phyloP scores from a whole-genome alignment of 371 early-diverging fungal genomes.

The Mucor piriformis region DNA sequence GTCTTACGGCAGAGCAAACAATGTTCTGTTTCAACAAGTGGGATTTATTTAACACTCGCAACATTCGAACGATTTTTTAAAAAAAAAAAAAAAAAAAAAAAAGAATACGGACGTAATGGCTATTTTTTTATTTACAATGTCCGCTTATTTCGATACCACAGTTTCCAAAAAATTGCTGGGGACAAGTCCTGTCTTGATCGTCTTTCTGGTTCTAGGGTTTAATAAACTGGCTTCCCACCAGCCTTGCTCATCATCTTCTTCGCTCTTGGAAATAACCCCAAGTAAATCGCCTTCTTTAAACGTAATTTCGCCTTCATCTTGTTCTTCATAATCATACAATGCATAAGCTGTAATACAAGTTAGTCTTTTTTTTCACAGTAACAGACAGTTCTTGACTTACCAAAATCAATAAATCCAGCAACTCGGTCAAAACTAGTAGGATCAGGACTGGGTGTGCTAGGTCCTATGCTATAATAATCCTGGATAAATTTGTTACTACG shows the following conservation, averaged over 20 bases:
- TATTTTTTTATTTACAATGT: too few species aligned
- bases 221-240: constrained; percentile 63
- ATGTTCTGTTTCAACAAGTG: not conserved
- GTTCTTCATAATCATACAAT: constrained; percentile 67
- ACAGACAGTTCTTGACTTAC: too few species aligned
- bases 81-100: not conserved
- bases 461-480: constrained; percentile 6
- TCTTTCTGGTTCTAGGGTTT: constrained; percentile 7
- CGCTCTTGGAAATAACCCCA: constrained; percentile 52
- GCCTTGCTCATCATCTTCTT: constrained; percentile 55
- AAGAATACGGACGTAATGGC: not conserved
- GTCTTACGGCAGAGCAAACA: not conserved
- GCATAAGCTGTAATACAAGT: constrained; percentile 42
- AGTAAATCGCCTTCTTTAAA: constrained; percentile 66
- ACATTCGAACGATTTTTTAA: not conserved
- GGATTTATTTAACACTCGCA: not conserved
- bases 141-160: constrained; percentile 10
- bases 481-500: constrained; percentile 3
- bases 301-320: constrained; percentile 63
- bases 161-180: constrained; percentile 30
- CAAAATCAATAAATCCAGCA: constrained; percentile 28
- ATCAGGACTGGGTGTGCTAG: constrained; percentile 1
- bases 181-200: constrained; percentile 19
- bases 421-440: not conserved
- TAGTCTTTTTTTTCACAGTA: not conserved